A percentile compares a stretch with the other conserved stretches of the same genome.
phyloP scores from a whole-genome alignment of 192 early-diverging fungal genomes.

The Podila epigama region DNA sequence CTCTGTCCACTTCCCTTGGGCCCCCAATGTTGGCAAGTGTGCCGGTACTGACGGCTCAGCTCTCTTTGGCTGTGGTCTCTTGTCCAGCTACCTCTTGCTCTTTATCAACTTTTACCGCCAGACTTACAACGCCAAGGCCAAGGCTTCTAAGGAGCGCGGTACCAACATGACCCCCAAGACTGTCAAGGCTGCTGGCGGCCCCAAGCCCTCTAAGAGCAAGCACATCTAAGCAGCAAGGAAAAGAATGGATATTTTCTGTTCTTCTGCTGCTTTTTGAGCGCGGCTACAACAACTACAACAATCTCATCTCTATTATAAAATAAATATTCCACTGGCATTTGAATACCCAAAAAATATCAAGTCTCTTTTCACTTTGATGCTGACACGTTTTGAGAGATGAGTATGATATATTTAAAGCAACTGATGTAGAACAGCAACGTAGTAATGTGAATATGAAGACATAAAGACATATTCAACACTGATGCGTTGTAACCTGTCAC shows the following conservation, averaged over 20 bases:
- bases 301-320: too few species aligned
- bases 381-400: too few species aligned
- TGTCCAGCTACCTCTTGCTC: constrained; percentile 79
- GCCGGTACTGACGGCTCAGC: constrained; percentile 77
- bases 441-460: too few species aligned
- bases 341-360: not conserved
- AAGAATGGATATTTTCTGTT: not conserved
- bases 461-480: too few species aligned
- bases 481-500: too few species aligned
- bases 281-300: not conserved
- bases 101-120: constrained; percentile 89
- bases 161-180: constrained; percentile 8
- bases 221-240: constrained; percentile 4
- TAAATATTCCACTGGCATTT: too few species aligned
- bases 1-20: constrained; percentile 60
- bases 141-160: constrained; percentile 5
- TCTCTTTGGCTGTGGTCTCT: constrained; percentile 76
- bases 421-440: too few species aligned
- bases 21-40: constrained; percentile 71
- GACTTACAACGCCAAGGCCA: constrained; percentile 66
- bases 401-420: too few species aligned
- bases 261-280: too few species aligned
- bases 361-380: too few species aligned
- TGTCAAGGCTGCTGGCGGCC: constrained; percentile 13
- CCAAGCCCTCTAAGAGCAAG: constrained; percentile 25